Percentiles rank a stretch among this genome's conserved stretches.
Evolutionary conservation across 2,329 filamentous ascomycete species (phyloP).

Genomic region (Fusarium solani-melongenae): DNA sequence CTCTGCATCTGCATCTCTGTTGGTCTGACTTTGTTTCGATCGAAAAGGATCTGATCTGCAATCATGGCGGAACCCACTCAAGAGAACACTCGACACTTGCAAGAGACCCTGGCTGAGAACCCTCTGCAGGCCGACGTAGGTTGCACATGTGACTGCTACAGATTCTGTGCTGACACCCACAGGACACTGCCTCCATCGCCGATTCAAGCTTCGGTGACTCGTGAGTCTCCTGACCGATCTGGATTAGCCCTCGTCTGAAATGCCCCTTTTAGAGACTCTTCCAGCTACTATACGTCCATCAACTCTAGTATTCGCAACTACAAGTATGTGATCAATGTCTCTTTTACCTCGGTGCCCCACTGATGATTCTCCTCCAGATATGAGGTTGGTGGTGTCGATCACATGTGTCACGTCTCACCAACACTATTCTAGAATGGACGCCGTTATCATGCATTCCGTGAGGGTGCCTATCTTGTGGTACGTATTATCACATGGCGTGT

Average conservation of each 20-base stretch:
- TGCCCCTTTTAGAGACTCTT: background rate
- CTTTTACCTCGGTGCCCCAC: fast-evolving
- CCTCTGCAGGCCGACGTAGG: conserved; percentile 10
- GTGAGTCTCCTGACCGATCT: background rate
- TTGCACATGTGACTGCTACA: fast-evolving
- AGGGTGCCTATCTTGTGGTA: conserved; percentile 23
- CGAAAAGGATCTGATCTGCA: background rate
- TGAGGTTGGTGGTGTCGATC: background rate
- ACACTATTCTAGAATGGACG: conserved; percentile 14
- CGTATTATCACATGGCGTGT: background rate
- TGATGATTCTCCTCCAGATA: background rate
- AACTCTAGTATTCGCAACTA: conserved; percentile 31
- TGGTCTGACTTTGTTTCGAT: background rate
- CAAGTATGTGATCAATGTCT: background rate
- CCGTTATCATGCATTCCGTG: conserved; percentile 33
- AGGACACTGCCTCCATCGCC: conserved; percentile 1
- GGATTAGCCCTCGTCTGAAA: background rate
- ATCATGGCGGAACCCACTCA: background rate
- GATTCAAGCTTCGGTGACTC: background rate
- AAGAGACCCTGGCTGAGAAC: background rate
- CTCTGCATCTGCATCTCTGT: background rate
- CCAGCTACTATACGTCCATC: conserved; percentile 1
- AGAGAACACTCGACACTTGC: background rate
- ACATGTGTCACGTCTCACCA: background rate
- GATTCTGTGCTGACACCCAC: background rate